These are phyloP conservation scores for Alternaria atra DNA, from an alignment of 2,329 filamentous ascomycete genomes.

Conservation along the genomic window DNA sequence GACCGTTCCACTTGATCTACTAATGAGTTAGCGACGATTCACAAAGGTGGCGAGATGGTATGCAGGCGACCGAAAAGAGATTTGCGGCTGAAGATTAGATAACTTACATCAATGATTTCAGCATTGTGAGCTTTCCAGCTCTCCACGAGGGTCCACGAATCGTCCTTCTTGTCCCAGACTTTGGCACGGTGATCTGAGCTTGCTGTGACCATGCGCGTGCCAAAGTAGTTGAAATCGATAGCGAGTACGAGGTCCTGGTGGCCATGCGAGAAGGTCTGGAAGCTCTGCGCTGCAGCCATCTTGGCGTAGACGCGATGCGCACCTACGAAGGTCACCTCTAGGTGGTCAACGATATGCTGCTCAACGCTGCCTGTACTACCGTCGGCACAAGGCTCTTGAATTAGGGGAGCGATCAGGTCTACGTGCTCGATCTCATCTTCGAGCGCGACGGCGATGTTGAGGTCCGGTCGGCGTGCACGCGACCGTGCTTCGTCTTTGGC, in stretches of 20 bases:
- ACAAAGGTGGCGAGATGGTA: constrained; percentile 25
- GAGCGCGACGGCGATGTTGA: constrained; percentile 39
- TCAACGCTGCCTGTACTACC: constrained; percentile 38
- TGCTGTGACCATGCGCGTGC: constrained; percentile 88
- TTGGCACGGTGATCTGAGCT: constrained; percentile 93
- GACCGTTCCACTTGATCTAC: constrained; percentile 91
- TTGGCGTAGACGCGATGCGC: constrained; percentile 42
- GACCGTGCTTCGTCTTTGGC: constrained; percentile 46
- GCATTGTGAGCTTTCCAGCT: constrained; percentile 90
- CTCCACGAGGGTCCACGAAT: constrained; percentile 82
- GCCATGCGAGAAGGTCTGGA: constrained; percentile 73
- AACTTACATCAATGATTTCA: constrained; percentile 82
- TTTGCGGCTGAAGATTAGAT: constrained; percentile 26
- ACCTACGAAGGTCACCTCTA: constrained; percentile 40
- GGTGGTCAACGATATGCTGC: constrained; percentile 34
- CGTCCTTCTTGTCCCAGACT: constrained; percentile 83
- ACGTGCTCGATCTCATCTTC: constrained; percentile 45
- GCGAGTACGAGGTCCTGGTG: constrained; percentile 84
- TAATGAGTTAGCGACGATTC: constrained; percentile 29
- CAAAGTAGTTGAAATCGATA: constrained; percentile 90
- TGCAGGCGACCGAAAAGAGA: constrained; percentile 29
- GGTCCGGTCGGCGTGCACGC: constrained; percentile 43
- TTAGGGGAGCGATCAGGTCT: constrained; percentile 45
- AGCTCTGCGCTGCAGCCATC: constrained; percentile 51
- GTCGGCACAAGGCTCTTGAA: constrained; percentile 48